phyloP scores from a whole-genome alignment of 139 green algal genomes.

The Chlorella vulgaris region DNA sequence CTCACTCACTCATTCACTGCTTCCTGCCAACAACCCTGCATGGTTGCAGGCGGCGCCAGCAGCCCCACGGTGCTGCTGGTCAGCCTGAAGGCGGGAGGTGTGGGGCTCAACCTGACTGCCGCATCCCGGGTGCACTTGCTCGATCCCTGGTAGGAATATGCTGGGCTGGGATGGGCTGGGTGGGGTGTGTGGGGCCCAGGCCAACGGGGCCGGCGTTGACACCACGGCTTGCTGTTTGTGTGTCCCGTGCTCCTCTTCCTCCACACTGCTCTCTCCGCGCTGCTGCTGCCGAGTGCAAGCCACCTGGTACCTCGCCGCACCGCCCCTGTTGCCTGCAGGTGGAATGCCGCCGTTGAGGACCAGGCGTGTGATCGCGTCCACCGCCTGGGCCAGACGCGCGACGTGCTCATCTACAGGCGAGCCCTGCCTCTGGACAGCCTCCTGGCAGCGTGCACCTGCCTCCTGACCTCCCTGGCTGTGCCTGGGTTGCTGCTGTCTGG shows the following conservation, averaged over 20 bases:
- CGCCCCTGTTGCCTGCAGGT: conserved; percentile 58
- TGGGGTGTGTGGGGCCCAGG: neutral
- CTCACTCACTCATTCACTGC: neutral
- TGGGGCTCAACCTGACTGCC: conserved; percentile 91
- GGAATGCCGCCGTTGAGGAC: conserved; percentile 73
- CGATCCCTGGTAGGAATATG: conserved; percentile 58
- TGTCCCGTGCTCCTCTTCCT: too few species aligned
- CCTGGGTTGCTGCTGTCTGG: neutral
- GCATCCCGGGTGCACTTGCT: conserved; percentile 91
- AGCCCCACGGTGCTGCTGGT: conserved; percentile 53
- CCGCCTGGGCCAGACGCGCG: conserved; percentile 77
- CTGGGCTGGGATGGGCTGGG: neutral
- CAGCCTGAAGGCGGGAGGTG: conserved; percentile 78
- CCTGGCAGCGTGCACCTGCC: neutral
- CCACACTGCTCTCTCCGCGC: neutral
- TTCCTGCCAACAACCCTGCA: neutral
- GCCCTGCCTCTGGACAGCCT: neutral
- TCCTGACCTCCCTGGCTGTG: neutral
- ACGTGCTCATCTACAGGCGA: conserved; percentile 58
- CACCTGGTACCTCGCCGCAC: neutral
- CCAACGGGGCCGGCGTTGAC: too few species aligned
- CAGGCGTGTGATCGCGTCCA: conserved; percentile 72
- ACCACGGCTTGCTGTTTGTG: too few species aligned
- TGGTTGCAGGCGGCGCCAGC: conserved; percentile 40
- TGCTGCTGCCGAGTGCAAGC: neutral